Conservation (phyloP, 192 early-diverging fungal species). For the Piromyces sp. region DNA sequence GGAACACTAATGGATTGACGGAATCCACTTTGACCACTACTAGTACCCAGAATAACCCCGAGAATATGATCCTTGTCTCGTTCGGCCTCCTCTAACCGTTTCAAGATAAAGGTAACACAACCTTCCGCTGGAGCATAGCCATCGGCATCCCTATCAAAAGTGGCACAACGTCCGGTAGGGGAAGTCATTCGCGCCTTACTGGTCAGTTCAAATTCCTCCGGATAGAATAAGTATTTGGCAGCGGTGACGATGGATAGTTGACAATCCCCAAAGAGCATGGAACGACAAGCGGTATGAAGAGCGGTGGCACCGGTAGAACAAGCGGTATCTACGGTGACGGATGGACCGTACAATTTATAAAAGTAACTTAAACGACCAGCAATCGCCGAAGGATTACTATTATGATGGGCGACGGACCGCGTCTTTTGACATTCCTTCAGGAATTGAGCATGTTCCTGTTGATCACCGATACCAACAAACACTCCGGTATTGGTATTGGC, state of each 20-base stretch:
- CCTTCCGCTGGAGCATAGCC: constrained; percentile 18
- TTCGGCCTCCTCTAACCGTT: constrained; percentile 8
- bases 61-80: constrained; percentile 13
- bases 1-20: not conserved
- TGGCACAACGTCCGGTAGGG: constrained; percentile 5
- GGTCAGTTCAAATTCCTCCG: not conserved
- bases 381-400: constrained; percentile 3
- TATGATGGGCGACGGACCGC: not conserved
- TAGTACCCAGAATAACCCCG: constrained; percentile 10
- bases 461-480: constrained; percentile 5
- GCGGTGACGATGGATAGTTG: constrained; percentile 12
- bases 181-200: constrained; percentile 6
- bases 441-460: constrained; percentile 1
- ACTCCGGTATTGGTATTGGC: constrained; percentile 12
- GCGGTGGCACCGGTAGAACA: constrained; percentile 13
- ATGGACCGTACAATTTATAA: constrained; percentile 12
- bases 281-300: constrained; percentile 10
- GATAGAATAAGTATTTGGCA: not conserved
- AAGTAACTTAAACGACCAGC: constrained; percentile 9
- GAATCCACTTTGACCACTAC: constrained; percentile 13
- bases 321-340: constrained; percentile 10
- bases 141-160: constrained; percentile 14
- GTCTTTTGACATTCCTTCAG: not conserved
- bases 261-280: constrained; percentile 11
- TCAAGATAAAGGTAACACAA: constrained; percentile 11